These are phyloP conservation scores for Triticum dicoccoides DNA, from an alignment of 176 grass and related monocot species.

Conservation along the genomic window DNA sequence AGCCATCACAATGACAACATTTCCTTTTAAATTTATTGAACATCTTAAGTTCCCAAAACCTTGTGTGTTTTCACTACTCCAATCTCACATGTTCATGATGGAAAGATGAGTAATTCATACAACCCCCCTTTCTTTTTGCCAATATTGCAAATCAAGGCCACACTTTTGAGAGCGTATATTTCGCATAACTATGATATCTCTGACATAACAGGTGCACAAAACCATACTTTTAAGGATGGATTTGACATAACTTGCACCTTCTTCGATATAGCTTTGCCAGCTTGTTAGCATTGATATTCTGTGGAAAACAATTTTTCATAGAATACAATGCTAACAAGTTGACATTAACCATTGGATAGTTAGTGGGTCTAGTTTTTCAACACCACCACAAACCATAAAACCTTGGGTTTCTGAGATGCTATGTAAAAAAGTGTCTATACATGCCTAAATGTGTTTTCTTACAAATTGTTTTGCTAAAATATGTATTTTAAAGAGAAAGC, in stretches of 20 bases:
- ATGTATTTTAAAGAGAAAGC: not conserved
- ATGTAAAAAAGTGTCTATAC: not conserved
- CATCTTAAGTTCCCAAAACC: conserved; percentile 10
- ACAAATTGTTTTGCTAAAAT: not conserved
- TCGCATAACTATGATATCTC: not conserved
- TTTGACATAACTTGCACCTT: not conserved
- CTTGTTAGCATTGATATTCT: no score
- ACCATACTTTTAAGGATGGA: not conserved
- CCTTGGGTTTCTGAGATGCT: not conserved
- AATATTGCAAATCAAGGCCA: not conserved
- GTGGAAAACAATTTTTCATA: not conserved
- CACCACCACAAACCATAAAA: not conserved
- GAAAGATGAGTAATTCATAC: not conserved
- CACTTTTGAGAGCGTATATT: not conserved
- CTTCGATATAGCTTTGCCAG: not conserved
- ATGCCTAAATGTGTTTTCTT: not conserved
- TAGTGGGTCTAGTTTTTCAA: not conserved
- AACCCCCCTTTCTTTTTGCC: not conserved
- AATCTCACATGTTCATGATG: conserved; percentile 26
- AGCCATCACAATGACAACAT: not conserved
- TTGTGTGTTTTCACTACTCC: not conserved
- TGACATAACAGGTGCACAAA: not conserved
- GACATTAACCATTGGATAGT: not conserved
- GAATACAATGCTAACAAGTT: not conserved
- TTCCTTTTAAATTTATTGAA: conserved; percentile 28